These are phyloP conservation scores for Aquilaria sinensis DNA, from an alignment of 345 rosid species.

Conservation along the genomic window DNA sequence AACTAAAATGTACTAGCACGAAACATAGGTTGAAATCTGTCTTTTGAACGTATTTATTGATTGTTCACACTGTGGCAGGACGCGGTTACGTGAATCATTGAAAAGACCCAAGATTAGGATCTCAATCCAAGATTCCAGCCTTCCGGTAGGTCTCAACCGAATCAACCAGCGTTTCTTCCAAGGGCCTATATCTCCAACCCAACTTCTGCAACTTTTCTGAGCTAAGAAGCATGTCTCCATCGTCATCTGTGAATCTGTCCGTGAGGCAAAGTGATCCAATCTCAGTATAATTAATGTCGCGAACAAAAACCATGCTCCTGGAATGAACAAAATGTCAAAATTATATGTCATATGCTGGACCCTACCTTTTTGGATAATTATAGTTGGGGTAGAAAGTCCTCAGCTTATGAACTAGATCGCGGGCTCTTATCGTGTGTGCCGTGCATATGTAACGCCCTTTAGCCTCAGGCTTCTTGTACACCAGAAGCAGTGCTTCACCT, in stretches of 20 bases:
- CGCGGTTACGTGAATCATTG: no score
- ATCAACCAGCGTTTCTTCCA: conserved; percentile 50
- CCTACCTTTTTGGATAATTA: conserved; percentile 50
- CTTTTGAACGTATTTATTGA: no score
- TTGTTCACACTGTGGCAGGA: no score
- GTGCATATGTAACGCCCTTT: conserved; percentile 66
- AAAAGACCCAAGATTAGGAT: no score
- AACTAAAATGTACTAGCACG: no score
- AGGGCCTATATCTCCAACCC: conserved; percentile 46
- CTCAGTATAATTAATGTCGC: neutral
- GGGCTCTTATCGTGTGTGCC: conserved; percentile 21
- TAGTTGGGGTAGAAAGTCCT: conserved; percentile 43
- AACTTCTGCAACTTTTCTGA: conserved; percentile 37
- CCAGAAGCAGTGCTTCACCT: conserved; percentile 51
- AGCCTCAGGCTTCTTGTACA: conserved; percentile 52
- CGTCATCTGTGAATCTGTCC: conserved; percentile 31
- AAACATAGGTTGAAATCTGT: no score
- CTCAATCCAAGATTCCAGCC: conserved; percentile 33
- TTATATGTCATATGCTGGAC: neutral
- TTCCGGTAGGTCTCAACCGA: conserved; percentile 37
- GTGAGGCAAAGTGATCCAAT: conserved; percentile 1
- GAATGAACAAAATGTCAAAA: no score
- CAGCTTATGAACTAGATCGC: conserved; percentile 37
- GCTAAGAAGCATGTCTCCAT: conserved; percentile 16
- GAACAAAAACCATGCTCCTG: no score